These are phyloP conservation scores for Parafenestella ontariensis DNA, from an alignment of 2,329 filamentous ascomycete genomes.

Conservation along the genomic window DNA sequence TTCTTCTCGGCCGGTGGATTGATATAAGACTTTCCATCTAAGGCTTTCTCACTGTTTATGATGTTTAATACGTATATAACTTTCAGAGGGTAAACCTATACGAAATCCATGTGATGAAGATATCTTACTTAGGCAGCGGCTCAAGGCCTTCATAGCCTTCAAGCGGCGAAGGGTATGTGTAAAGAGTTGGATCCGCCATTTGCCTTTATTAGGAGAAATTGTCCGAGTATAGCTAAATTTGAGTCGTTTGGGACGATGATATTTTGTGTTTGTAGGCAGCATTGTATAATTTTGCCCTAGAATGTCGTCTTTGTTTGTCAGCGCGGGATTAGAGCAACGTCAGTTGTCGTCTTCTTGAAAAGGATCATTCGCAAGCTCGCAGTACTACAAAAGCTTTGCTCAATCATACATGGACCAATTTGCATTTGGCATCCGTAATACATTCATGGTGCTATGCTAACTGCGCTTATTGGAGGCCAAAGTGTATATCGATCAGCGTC, in stretches of 20 bases:
- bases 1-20: conserved; percentile 68
- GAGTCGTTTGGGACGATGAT: background rate
- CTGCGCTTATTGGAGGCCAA: background rate
- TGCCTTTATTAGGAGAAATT: background rate
- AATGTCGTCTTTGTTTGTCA: conserved; percentile 30
- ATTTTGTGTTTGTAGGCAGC: background rate
- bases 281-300: background rate
- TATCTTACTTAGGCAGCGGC: conserved; percentile 59
- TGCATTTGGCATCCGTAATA: background rate
- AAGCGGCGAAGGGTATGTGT: conserved; percentile 64
- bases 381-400: background rate
- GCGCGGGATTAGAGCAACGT: conserved; percentile 35
- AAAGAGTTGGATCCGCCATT: conserved; percentile 53
- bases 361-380: background rate
- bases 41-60: conserved; percentile 61
- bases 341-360: background rate
- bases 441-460: background rate
- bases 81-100: background rate
- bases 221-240: background rate
- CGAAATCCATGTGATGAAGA: background rate
- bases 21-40: conserved; percentile 78
- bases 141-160: conserved; percentile 64
- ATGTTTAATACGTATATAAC: conserved; percentile 9
- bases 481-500: background rate
- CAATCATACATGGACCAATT: background rate